phyloP scores from a whole-genome alignment of 805 yeast genomes.

The Sugiyamaella americana region DNA sequence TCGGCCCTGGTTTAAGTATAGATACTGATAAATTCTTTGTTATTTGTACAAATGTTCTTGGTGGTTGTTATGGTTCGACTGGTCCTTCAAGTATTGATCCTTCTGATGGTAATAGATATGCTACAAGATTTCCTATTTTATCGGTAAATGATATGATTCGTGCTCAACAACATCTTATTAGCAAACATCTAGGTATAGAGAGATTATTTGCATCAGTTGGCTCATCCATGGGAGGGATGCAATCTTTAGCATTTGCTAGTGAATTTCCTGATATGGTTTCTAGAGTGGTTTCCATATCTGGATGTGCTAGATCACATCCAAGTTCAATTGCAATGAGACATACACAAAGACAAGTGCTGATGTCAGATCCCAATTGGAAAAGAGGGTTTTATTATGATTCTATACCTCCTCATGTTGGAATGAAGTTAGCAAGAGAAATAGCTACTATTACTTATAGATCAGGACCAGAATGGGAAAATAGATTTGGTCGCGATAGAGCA shows the following conservation, averaged over 20 bases:
- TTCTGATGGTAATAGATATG: constrained; percentile 58
- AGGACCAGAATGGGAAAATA: constrained; percentile 94
- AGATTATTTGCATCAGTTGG: constrained; percentile 78
- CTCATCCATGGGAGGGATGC: constrained; percentile 99
- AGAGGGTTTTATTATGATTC: constrained; percentile 77
- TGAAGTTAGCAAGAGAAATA: constrained; percentile 89
- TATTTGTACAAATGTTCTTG: constrained; percentile 85
- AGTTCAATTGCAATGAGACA: constrained; percentile 90
- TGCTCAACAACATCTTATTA: constrained; percentile 70
- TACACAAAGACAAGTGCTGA: constrained; percentile 85
- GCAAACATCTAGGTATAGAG: constrained; percentile 52
- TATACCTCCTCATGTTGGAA: constrained; percentile 88
- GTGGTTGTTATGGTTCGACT: constrained; percentile 93
- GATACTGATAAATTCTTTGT: constrained; percentile 80
- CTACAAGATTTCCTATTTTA: constrained; percentile 80
- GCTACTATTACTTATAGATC: constrained; percentile 92
- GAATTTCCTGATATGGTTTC: constrained; percentile 75
- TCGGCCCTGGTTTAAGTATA: constrained; percentile 71
- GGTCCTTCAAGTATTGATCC: constrained; percentile 85
- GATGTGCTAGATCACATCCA: constrained; percentile 92
- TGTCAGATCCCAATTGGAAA: constrained; percentile 94
- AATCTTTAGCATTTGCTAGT: constrained; percentile 77
- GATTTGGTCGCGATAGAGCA: constrained; percentile 84
- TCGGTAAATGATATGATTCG: constrained; percentile 87
- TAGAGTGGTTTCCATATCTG: constrained; percentile 73